phyloP scores from a whole-genome alignment of 2,329 filamentous ascomycete species.

The Xylaria sp. region DNA sequence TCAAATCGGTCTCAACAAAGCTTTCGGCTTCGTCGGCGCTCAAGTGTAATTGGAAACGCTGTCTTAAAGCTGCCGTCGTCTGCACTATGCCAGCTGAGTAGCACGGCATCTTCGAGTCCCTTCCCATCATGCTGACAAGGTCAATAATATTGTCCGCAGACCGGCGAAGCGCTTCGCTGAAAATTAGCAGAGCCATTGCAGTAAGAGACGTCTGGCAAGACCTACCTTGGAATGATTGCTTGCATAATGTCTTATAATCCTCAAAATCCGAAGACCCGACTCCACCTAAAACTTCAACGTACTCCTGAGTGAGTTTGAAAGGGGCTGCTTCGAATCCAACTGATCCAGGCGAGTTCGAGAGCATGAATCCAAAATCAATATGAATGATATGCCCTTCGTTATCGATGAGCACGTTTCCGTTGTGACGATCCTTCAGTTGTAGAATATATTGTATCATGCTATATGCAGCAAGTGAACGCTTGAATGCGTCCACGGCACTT shows the following conservation, averaged over 20 bases:
- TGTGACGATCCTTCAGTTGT: constrained; percentile 87
- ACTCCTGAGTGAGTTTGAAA: constrained; percentile 87
- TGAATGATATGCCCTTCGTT: constrained; percentile 88
- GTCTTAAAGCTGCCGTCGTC: constrained; percentile 74
- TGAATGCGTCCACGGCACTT: constrained; percentile 80
- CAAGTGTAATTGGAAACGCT: constrained; percentile 83
- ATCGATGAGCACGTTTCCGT: constrained; percentile 87
- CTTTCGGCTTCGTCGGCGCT: constrained; percentile 83
- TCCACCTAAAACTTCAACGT: constrained; percentile 84
- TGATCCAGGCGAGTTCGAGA: constrained; percentile 84
- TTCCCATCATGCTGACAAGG: constrained; percentile 85
- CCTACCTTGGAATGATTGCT: constrained; percentile 82
- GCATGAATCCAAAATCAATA: constrained; percentile 91
- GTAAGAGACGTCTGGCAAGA: background rate
- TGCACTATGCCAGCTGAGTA: constrained; percentile 78
- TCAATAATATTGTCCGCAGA: constrained; percentile 85
- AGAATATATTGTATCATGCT: constrained; percentile 86
- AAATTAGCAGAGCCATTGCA: constrained; percentile 19
- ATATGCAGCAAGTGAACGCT: constrained; percentile 83
- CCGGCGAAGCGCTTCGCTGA: constrained; percentile 71
- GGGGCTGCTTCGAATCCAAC: constrained; percentile 88
- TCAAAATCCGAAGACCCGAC: constrained; percentile 75
- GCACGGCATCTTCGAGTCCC: constrained; percentile 85
- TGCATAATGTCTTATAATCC: constrained; percentile 81
- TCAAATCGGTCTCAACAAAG: constrained; percentile 82